Conservation (phyloP, 345 rosid species). For the Acer saccharum region DNA sequence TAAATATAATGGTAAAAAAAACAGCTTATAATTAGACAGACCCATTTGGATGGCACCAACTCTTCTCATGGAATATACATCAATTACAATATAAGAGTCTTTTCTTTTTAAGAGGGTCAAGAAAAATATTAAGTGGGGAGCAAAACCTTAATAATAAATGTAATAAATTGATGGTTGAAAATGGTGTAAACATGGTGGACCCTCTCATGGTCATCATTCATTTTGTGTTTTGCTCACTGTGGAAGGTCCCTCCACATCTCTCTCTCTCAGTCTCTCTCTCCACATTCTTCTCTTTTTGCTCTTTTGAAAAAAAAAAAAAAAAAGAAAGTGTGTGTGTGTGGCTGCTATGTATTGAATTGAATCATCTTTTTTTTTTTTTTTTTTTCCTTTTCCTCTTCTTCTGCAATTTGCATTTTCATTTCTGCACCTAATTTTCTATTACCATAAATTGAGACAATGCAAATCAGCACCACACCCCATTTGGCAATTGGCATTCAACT, state of each 20-base stretch:
- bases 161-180: conserved; percentile 7
- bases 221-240: conserved; percentile 1
- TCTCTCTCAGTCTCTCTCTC: neutral
- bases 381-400: neutral
- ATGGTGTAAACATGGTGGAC: neutral
- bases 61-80: neutral
- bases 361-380: neutral
- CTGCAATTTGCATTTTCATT: neutral
- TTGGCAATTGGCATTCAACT: neutral
- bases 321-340: neutral
- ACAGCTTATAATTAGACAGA: neutral
- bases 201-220: neutral
- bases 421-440: neutral
- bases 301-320: neutral
- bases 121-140: conserved; percentile 10
- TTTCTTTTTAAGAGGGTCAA: neutral
- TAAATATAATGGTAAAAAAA: neutral
- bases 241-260: neutral
- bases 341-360: neutral
- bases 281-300: neutral
- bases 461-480: neutral
- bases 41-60: neutral
- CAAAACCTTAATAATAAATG: neutral
- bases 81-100: neutral
- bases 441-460: neutral